A percentile compares a stretch with the other conserved stretches of the same genome.
Evolutionary conservation across 2,329 filamentous ascomycete species (phyloP).

Genomic region (Phialophora verrucosa): DNA sequence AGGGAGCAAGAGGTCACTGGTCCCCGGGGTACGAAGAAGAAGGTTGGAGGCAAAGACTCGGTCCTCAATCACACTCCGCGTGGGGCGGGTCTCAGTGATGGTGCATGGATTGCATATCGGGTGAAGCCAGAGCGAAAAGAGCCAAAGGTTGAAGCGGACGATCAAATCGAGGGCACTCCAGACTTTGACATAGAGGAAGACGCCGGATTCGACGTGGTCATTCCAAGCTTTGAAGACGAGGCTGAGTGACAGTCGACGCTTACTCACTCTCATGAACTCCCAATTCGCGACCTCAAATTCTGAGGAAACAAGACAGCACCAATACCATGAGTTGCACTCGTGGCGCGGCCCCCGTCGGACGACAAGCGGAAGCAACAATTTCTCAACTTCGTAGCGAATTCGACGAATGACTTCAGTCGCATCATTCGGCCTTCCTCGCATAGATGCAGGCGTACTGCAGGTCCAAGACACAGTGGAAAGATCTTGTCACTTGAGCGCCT

Average conservation of each 20-base stretch:
- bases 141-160: constrained; percentile 24
- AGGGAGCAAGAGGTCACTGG: constrained; percentile 41
- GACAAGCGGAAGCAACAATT: not conserved
- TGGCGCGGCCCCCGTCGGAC: not conserved
- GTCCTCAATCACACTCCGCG: constrained; percentile 43
- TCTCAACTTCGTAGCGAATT: not conserved
- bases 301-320: not conserved
- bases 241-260: constrained; percentile 25
- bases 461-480: constrained; percentile 6
- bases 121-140: constrained; percentile 36
- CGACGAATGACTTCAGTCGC: not conserved
- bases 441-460: not conserved
- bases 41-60: constrained; percentile 42
- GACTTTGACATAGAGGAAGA: constrained; percentile 39
- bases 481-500: not conserved
- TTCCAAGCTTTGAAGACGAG: constrained; percentile 43
- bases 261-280: not conserved
- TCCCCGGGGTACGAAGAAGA: constrained; percentile 38
- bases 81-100: constrained; percentile 49
- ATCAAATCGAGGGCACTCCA: constrained; percentile 31
- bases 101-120: constrained; percentile 49
- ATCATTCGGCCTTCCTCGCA: not conserved
- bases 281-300: not conserved
- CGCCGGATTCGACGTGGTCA: constrained; percentile 41
- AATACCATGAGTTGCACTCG: not conserved